These are phyloP conservation scores for Trematosphaeria pertusa DNA, from an alignment of 2,329 filamentous ascomycete species.

Conservation along the genomic window DNA sequence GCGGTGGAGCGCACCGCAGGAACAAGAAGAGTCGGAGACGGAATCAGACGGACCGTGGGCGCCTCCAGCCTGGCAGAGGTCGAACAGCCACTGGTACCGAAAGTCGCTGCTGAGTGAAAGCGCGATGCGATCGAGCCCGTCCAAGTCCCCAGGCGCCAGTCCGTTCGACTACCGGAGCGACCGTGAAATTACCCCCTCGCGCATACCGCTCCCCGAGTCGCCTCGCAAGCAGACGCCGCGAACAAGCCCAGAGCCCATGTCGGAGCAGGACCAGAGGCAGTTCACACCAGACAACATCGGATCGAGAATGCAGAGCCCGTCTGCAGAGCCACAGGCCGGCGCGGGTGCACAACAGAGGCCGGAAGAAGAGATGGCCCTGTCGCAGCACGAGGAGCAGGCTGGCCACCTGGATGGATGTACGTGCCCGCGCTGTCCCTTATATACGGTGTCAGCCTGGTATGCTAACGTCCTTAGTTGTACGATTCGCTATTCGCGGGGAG, in stretches of 20 bases:
- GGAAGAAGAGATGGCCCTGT: constrained; percentile 32
- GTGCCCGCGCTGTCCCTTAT: constrained; percentile 21
- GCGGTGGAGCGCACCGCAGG: constrained; percentile 44
- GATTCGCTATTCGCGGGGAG: constrained; percentile 85
- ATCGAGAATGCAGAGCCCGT: constrained; percentile 43
- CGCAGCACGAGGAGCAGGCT: constrained; percentile 35
- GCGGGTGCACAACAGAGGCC: constrained; percentile 22
- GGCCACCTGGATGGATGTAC: constrained; percentile 43
- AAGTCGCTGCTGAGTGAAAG: constrained; percentile 49
- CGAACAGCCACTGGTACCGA: constrained; percentile 66
- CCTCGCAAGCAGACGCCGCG: constrained; percentile 64
- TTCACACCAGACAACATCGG: constrained; percentile 40
- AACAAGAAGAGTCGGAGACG: constrained; percentile 51
- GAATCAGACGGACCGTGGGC: constrained; percentile 65
- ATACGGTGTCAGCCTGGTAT: constrained; percentile 10
- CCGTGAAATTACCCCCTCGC: constrained; percentile 60
- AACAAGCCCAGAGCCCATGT: constrained; percentile 56
- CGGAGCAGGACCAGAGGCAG: constrained; percentile 42
- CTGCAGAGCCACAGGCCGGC: constrained; percentile 29
- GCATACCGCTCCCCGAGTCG: constrained; percentile 66
- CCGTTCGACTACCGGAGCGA: constrained; percentile 66
- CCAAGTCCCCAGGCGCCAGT: constrained; percentile 63
- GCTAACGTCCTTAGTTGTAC: constrained; percentile 70
- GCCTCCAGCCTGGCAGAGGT: constrained; percentile 69
- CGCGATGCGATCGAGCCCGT: constrained; percentile 50